These are phyloP conservation scores for Xylariaceae sp. DNA, from an alignment of 2,329 filamentous ascomycete genomes.

Conservation along the genomic window DNA sequence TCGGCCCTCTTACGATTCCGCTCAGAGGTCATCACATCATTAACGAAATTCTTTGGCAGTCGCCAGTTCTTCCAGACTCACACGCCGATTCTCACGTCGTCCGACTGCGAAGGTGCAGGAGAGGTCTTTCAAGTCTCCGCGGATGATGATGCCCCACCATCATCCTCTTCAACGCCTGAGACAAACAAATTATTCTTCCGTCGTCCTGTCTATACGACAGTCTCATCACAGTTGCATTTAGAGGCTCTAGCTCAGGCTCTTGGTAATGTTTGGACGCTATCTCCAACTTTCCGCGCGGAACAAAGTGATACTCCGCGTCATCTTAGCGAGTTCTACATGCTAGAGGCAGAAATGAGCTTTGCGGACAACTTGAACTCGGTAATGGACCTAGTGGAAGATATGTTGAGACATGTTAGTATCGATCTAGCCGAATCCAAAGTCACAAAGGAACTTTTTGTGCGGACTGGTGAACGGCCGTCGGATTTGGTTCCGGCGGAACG, in stretches of 20 bases:
- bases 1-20: conserved; percentile 79
- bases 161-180: conserved; percentile 38
- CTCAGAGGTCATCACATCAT: conserved; percentile 73
- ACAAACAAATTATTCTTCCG: conserved; percentile 71
- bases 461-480: conserved; percentile 46
- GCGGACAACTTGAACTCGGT: conserved; percentile 69
- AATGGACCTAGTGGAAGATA: conserved; percentile 78
- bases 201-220: conserved; percentile 88
- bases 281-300: conserved; percentile 92
- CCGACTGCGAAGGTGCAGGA: conserved; percentile 94
- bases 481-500: conserved; percentile 49
- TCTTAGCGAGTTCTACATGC: conserved; percentile 98
- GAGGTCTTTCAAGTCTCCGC: conserved; percentile 81
- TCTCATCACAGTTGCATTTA: conserved; percentile 91
- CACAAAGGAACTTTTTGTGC: conserved; percentile 47
- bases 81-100: conserved; percentile 92
- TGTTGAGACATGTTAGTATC: conserved; percentile 62
- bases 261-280: conserved; percentile 90
- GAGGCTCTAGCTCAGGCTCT: conserved; percentile 89
- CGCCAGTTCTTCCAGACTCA: conserved; percentile 81
- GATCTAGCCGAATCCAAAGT: conserved; percentile 46
- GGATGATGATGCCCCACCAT: conserved; percentile 29
- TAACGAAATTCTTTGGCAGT: conserved; percentile 75
- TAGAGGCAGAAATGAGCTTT: conserved; percentile 89
- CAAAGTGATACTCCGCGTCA: conserved; percentile 91